Conservation (phyloP, 108 stramenopile species). For the Cyclostephanos invisitatus region DNA sequence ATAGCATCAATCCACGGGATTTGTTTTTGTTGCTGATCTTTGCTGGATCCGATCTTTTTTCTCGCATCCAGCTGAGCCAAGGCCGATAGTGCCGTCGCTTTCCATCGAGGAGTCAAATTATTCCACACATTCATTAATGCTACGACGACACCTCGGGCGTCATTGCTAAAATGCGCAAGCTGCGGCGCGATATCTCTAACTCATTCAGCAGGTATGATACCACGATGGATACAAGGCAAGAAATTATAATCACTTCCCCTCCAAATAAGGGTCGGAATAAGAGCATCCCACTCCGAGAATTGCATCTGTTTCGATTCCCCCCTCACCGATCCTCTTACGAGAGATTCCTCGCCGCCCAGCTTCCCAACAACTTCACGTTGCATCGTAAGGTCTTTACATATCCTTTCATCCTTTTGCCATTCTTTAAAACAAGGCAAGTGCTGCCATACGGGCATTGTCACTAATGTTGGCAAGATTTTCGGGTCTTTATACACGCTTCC, state of each 20-base stretch:
- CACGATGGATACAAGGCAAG: constrained; percentile 18
- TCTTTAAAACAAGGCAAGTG: constrained; percentile 21
- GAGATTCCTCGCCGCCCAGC: constrained; percentile 2
- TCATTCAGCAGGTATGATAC: constrained; percentile 6
- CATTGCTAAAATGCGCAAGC: neutral
- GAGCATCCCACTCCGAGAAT: constrained; percentile 16
- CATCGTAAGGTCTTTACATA: constrained; percentile 1
- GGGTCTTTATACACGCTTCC: constrained; percentile 26
- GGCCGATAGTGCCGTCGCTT: constrained; percentile 11
- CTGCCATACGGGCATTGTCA: constrained; percentile 29
- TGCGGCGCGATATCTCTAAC: constrained; percentile 7
- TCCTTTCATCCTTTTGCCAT: constrained; percentile 10
- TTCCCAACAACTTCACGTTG: neutral
- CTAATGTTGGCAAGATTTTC: constrained; percentile 13
- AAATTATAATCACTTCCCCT: constrained; percentile 33
- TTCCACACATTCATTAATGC: constrained; percentile 22
- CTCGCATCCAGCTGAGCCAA: constrained; percentile 16
- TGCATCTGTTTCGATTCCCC: neutral
- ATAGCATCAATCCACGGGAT: constrained; percentile 33
- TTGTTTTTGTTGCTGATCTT: neutral
- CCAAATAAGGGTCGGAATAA: constrained; percentile 25
- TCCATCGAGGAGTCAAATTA: constrained; percentile 37
- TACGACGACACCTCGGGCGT: constrained; percentile 5
- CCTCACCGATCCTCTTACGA: neutral
- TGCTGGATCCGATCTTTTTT: neutral